Percentiles rank a stretch among this genome's conserved stretches.
phyloP scores from a whole-genome alignment of 1,284 basidiomycete species.

The Volvariella volvacea region DNA sequence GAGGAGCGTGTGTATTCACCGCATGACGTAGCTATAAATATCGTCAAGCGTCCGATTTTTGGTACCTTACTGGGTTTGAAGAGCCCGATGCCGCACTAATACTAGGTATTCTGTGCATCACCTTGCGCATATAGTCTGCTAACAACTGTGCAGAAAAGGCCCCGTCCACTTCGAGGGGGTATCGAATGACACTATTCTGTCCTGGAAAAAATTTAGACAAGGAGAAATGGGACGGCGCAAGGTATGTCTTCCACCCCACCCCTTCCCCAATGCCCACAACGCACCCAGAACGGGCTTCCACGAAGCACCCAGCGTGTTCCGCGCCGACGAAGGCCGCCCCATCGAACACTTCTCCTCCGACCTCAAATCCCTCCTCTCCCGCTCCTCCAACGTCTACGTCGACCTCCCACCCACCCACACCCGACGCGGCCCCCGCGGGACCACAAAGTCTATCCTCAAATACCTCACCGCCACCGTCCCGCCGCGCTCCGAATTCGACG shows the following conservation, averaged over 20 bases:
- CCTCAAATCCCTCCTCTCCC: slow-evolving; percentile 33
- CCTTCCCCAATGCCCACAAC: slow-evolving; percentile 1
- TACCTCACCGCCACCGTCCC: slow-evolving; percentile 32
- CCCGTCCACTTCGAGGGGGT: slow-evolving; percentile 61
- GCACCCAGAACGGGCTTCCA: slow-evolving; percentile 46
- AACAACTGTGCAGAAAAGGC: slow-evolving; percentile 44
- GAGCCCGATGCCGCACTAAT: slow-evolving; percentile 90
- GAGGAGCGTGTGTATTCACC: slow-evolving; percentile 8
- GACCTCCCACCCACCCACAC: slow-evolving; percentile 28
- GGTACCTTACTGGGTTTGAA: slow-evolving; percentile 93
- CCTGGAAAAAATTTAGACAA: slow-evolving; percentile 68
- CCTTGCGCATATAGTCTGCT: background rate
- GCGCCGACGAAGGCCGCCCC: slow-evolving; percentile 65
- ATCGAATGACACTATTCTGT: slow-evolving; percentile 88
- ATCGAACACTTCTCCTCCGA: slow-evolving; percentile 48
- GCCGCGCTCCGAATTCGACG: slow-evolving; percentile 40
- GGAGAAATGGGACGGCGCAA: slow-evolving; percentile 92
- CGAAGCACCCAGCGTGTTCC: slow-evolving; percentile 60
- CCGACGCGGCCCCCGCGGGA: slow-evolving; percentile 23
- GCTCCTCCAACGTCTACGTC: slow-evolving; percentile 31
- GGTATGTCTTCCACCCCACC: slow-evolving; percentile 28
- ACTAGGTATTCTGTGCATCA: slow-evolving; percentile 41
- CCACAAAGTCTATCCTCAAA: slow-evolving; percentile 40
- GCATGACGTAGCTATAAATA: slow-evolving; percentile 77
- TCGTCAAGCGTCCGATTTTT: slow-evolving; percentile 89